phyloP scores from a whole-genome alignment of 2,329 filamentous ascomycete genomes.

The Paracoccidioides lutzii region DNA sequence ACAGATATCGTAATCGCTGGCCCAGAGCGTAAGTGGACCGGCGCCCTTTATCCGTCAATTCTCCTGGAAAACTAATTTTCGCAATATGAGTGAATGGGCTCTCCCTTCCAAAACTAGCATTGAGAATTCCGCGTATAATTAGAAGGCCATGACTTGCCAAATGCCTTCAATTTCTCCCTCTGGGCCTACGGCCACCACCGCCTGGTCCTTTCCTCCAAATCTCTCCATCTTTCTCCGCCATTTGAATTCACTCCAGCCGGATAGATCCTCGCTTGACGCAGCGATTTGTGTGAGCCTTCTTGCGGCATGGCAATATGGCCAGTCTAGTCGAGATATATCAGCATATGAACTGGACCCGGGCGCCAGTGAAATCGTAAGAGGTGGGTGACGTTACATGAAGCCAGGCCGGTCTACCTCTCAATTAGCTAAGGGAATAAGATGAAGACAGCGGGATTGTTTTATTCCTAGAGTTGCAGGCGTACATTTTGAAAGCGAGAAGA shows the following conservation, averaged over 20 bases:
- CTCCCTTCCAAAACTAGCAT: background rate
- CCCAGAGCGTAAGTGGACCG: constrained; percentile 60
- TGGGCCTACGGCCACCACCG: constrained; percentile 56
- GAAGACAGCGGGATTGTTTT: background rate
- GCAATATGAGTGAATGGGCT: background rate
- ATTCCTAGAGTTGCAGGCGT: constrained; percentile 11
- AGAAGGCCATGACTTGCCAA: constrained; percentile 46
- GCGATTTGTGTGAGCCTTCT: constrained; percentile 55
- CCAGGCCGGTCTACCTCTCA: constrained; percentile 34
- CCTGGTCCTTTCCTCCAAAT: constrained; percentile 58
- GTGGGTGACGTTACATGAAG: constrained; percentile 29
- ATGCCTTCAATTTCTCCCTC: constrained; percentile 61
- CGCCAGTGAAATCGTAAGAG: background rate
- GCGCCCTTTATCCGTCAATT: constrained; percentile 63
- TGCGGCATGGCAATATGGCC: constrained; percentile 81
- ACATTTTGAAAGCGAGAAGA: constrained; percentile 75
- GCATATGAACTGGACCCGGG: background rate
- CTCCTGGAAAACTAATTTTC: constrained; percentile 38
- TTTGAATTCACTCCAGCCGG: constrained; percentile 45
- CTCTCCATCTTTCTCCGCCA: constrained; percentile 68
- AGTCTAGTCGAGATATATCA: constrained; percentile 37
- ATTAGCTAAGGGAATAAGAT: constrained; percentile 8
- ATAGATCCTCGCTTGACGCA: constrained; percentile 40
- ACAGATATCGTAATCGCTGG: constrained; percentile 54
- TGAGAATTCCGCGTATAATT: background rate